A percentile compares a stretch with the other conserved stretches of the same genome.
phyloP scores from a whole-genome alignment of 1,284 basidiomycete genomes.

The Neonothopanus nambi region DNA sequence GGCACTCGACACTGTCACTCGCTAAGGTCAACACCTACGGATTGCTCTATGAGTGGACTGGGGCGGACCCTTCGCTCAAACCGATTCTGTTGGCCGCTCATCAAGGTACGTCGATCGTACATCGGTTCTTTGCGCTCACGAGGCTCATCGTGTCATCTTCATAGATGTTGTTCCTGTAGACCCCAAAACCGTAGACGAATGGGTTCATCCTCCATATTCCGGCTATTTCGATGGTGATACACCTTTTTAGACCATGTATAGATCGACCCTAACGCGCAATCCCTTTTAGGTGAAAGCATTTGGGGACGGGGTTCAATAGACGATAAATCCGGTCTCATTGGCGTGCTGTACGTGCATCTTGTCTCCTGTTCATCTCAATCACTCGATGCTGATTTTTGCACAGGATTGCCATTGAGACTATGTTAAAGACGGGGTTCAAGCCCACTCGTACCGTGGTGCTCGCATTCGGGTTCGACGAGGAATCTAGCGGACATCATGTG shows the following conservation, averaged over 20 bases:
- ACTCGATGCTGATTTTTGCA: not conserved
- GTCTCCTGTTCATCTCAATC: not conserved
- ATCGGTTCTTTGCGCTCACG: constrained; percentile 1
- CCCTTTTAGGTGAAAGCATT: constrained; percentile 22
- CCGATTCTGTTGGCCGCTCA: constrained; percentile 60
- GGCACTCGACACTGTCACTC: constrained; percentile 39
- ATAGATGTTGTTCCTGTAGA: constrained; percentile 57
- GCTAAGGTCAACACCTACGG: constrained; percentile 51
- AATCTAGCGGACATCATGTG: constrained; percentile 44
- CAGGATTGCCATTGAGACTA: constrained; percentile 41
- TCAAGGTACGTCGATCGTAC: constrained; percentile 38
- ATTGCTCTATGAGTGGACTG: constrained; percentile 56
- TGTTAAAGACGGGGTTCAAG: constrained; percentile 42
- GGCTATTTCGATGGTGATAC: constrained; percentile 45
- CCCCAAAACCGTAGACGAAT: constrained; percentile 39
- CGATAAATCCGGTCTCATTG: constrained; percentile 46
- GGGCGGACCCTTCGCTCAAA: constrained; percentile 49
- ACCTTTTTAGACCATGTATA: not conserved
- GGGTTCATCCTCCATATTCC: constrained; percentile 50
- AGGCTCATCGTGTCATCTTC: not conserved
- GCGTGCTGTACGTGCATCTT: constrained; percentile 30
- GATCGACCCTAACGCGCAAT: not conserved
- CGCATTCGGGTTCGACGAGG: constrained; percentile 64
- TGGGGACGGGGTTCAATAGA: constrained; percentile 47
- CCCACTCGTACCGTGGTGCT: constrained; percentile 51